Base-by-base conservation (phyloP, 306 rosid genomes). In the Spatholobus suberectus region DNA sequence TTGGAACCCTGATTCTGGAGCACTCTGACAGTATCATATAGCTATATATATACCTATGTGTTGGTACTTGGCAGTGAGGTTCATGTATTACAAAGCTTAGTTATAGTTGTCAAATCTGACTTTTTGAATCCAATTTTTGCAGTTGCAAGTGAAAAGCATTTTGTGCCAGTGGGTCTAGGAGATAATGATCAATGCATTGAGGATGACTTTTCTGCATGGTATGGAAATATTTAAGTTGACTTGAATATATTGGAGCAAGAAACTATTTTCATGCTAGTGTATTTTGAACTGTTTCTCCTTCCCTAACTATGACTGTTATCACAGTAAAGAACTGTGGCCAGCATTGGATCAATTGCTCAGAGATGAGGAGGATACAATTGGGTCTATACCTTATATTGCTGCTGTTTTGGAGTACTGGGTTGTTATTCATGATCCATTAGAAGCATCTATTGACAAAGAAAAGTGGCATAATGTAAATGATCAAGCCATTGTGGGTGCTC, bases 161-260 rank as follows among this genome's bases (percentile, higher is more conserved):
- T 96, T 68, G 90, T 94, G 26, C 79, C 85, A 55, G 85, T 90
- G 84, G 99, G 99, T 77, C 95, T 92, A 8, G 99, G 99, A 88
- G 99, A 96, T 82, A 98, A 96, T 76, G 99, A 96, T 77, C 96
- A 96, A 80, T 96, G 99, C 86, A 91, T 96, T 43, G 99, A 96
- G 85, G 99, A 96, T 84, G 99, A 96, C 89, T 96, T 96, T 88
- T 77, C 92, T 58, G 99, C 99, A 66, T 96, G 99, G 99, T 96
- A 96, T 70, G 57, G 79, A 68, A 76, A 78, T 82, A 58, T 59
- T 83, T 37, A 76, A 80, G 71, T 41, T 63, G 32, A 75, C 27
- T 32, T 83, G 51, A 80, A 26, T 58, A 5, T 24, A 37, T n/a
- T 55, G 69, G 76, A 74, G 34, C 66, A 55, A 18, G n/a, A 29